Evolutionary conservation across 208 protist species (phyloP), one percentile per base, ranked within the genome.

Genomic region (Leishmania braziliensis): DNA sequence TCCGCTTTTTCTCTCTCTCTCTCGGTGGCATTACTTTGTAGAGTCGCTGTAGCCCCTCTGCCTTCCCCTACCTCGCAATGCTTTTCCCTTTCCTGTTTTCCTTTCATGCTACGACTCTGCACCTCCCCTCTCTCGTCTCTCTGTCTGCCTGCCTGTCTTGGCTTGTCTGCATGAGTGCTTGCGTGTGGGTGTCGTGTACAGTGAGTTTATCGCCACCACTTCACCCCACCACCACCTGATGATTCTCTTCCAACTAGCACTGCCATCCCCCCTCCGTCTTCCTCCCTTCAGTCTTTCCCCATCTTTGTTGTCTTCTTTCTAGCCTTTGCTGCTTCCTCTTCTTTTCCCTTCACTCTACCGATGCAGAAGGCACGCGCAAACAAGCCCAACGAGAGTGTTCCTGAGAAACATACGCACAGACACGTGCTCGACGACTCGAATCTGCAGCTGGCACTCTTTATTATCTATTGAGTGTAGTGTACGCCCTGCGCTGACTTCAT

Each of bases 261-360:
- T 46, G 12, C 29, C 14, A 29, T 9, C 69, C 62, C 58, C 62
- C 33, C 62, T 29, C 75, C 23, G 54, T 79, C 69, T 70, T 43
- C 43, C 69, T 46, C 12, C 50, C 23, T 51, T 68, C 43, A 36
- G 62, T 69, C 43, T 83, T 73, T n/a, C 51, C 74, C 56, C 36
- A 51, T 79, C 66, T 54, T 71, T 39, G 23, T 43, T 10, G 16
- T 63, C 62, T 82, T 72, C 56, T 82, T 82, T 6, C 60, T 74
- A 50, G 56, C 60, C 54, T 66, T 53, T 56, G 26, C 36, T 79
- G 56, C 78, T 80, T 65, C 79, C 39, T 77, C 66, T 70, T 75
- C 20, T 39, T 66, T 71, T 80, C 29, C 77, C 50, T 10, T 79
- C 33, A 4, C 78, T 69, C 33, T 20, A 46, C 43, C 4, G 43